Conservation (phyloP, 257 asterid genomes). For the Rauvolfia tetraphylla region DNA sequence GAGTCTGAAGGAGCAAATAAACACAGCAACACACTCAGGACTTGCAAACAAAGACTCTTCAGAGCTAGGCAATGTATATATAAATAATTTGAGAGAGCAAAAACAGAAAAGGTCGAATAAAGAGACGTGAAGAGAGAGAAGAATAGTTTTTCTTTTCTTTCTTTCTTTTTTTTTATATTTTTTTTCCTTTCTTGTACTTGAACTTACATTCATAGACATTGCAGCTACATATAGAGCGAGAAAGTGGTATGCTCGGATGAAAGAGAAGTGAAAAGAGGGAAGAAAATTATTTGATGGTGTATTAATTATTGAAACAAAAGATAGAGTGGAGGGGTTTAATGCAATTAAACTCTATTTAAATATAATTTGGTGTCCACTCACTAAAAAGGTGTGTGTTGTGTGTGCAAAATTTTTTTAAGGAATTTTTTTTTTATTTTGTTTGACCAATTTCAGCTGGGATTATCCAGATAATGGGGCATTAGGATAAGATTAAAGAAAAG, state of each 20-base stretch:
- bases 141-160: neutral
- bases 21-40: neutral
- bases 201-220: too few relatives aligned
- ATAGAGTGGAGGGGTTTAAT: neutral
- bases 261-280: too few relatives aligned
- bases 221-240: neutral
- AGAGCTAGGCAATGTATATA: neutral
- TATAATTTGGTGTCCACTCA: conserved; percentile 14
- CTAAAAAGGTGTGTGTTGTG: neutral
- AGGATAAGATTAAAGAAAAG: neutral
- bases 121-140: conserved; percentile 23
- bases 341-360: conserved; percentile 14
- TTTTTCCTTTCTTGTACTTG: neutral
- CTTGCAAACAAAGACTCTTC: neutral
- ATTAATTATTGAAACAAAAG: too few relatives aligned
- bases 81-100: neutral
- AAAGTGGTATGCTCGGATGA: conserved; percentile 15
- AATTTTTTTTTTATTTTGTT: neutral
- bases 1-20: neutral
- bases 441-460: neutral
- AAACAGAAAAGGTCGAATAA: neutral
- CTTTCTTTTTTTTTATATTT: neutral
- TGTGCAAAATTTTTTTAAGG: neutral
- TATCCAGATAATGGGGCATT: neutral
- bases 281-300: too few relatives aligned